A percentile compares a stretch with the other conserved stretches of the same genome.
phyloP scores from a whole-genome alignment of 495 filamentous ascomycete genomes.

The Penicillium waksmanii region DNA sequence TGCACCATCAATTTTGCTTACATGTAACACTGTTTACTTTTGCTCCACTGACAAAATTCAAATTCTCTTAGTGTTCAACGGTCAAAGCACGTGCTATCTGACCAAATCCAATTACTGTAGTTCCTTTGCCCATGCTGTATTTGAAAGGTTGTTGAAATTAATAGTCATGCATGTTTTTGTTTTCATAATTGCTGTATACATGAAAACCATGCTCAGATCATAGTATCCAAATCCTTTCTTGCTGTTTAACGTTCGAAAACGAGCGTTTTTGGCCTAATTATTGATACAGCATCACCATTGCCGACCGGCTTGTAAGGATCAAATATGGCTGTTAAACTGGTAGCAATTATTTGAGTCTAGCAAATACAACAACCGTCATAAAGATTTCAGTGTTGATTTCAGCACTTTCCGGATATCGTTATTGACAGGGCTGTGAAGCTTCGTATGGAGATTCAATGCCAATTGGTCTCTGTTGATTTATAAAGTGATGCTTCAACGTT shows the following conservation, averaged over 20 bases:
- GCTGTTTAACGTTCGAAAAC: background rate
- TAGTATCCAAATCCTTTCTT: background rate
- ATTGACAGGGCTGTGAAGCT: background rate
- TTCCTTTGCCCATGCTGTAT: background rate
- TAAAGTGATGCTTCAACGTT: background rate
- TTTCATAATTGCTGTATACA: background rate
- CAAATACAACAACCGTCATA: background rate
- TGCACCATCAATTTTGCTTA: background rate
- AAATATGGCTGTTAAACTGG: background rate
- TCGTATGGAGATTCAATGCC: background rate
- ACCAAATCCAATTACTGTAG: background rate
- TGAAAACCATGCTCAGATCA: background rate
- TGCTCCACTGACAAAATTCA: background rate
- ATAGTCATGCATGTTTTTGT: background rate
- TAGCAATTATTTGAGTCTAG: background rate
- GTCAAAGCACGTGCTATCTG: background rate
- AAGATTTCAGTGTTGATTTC: background rate
- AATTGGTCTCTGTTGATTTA: no score
- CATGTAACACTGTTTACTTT: background rate
- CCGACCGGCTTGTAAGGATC: background rate
- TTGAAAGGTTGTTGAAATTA: background rate
- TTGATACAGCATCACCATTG: background rate
- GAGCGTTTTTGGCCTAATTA: background rate
- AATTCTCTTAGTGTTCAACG: background rate
- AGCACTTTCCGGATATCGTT: background rate